Conservation (phyloP, 768 basidiomycete genomes). For the Sarcodon sp. region DNA sequence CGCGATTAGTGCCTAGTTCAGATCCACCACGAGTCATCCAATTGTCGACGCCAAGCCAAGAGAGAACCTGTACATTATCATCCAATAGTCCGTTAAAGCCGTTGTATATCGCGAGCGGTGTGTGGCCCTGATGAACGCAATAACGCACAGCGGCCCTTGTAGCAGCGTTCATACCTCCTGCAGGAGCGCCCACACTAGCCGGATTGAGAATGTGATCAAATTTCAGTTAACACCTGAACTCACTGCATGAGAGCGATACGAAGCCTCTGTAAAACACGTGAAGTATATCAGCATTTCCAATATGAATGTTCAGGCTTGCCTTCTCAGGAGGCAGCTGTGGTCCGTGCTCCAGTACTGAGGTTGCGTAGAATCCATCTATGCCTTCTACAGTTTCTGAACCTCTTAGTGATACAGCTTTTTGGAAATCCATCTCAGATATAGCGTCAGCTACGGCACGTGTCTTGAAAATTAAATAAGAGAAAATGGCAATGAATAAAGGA, state of each 20-base stretch:
- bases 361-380: conserved; percentile 73
- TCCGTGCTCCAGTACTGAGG: conserved; percentile 41
- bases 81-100: conserved; percentile 93
- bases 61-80: conserved; percentile 72
- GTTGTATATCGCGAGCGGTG: conserved; percentile 86
- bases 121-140: conserved; percentile 87
- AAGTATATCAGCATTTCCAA: background rate
- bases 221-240: conserved; percentile 17
- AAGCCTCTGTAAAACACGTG: conserved; percentile 37
- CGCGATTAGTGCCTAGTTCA: conserved; percentile 93
- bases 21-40: conserved; percentile 97
- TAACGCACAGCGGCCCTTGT: conserved; percentile 91
- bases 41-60: conserved; percentile 94
- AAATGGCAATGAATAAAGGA: background rate
- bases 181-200: conserved; percentile 84
- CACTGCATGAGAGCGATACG: conserved; percentile 79
- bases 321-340: conserved; percentile 18
- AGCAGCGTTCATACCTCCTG: conserved; percentile 98
- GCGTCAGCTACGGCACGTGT: conserved; percentile 79
- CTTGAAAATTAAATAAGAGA: conserved; percentile 22
- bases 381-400: conserved; percentile 88
- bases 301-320: conserved; percentile 8
- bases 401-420: conserved; percentile 74
- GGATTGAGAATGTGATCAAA: background rate
- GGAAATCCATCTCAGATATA: conserved; percentile 74